Conservation (phyloP, 352 stramenopile genomes). For the Phytophthora pluvialis region DNA sequence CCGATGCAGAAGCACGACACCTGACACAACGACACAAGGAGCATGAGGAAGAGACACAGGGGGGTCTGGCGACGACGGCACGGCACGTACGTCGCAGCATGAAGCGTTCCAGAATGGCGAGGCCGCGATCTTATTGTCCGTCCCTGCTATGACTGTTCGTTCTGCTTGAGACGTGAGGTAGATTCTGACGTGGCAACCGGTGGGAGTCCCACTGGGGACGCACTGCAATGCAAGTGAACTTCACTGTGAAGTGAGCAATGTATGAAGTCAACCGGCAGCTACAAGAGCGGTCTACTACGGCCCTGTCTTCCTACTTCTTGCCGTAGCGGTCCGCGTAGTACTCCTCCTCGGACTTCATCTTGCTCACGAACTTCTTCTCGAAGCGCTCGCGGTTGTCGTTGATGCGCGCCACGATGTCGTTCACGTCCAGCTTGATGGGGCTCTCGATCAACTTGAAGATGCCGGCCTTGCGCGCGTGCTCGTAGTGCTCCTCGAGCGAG, state of each 20-base stretch:
- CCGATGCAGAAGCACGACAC: conserved; percentile 26
- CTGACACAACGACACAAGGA: conserved; percentile 25
- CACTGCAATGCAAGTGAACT: conserved; percentile 19
- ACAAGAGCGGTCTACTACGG: not conserved
- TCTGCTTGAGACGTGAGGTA: conserved; percentile 1
- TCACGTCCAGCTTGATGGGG: conserved; percentile 78
- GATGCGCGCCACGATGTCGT: conserved; percentile 90
- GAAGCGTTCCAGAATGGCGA: conserved; percentile 16
- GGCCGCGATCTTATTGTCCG: conserved; percentile 9
- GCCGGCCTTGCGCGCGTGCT: conserved; percentile 72
- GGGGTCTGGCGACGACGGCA: not conserved
- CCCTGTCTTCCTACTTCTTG: conserved; percentile 52
- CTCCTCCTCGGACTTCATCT: conserved; percentile 93
- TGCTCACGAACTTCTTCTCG: conserved; percentile 93
- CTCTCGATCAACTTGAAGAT: conserved; percentile 87
- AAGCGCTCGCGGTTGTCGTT: conserved; percentile 91
- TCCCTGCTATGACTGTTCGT: conserved; percentile 2
- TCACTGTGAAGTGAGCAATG: conserved; percentile 7
- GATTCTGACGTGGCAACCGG: conserved; percentile 30
- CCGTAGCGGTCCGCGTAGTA: conserved; percentile 92
- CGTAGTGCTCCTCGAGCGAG: conserved; percentile 84
- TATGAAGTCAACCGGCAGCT: conserved; percentile 21
- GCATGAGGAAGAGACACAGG: not conserved
- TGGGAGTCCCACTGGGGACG: conserved; percentile 2
- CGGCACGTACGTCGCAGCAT: conserved; percentile 41